phyloP scores from a whole-genome alignment of 805 yeast genomes.

The Metschnikowia kunwiensis region DNA sequence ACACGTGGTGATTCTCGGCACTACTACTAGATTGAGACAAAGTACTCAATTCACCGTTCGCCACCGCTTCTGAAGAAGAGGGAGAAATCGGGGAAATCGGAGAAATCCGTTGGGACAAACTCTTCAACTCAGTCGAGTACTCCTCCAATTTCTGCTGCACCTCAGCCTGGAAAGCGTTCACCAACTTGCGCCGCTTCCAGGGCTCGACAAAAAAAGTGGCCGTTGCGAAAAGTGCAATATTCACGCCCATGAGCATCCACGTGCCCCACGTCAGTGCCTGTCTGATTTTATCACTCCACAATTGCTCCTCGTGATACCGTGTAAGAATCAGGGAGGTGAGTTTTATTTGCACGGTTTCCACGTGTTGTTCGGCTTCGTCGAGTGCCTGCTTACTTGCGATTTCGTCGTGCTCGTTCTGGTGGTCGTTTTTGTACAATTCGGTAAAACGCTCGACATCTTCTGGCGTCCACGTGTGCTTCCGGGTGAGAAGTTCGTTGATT shows the following conservation, averaged over 20 bases:
- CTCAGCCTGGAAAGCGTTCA: constrained; percentile 77
- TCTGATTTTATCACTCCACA: constrained; percentile 96
- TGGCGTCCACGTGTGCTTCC: constrained; percentile 80
- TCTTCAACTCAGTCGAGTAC: constrained; percentile 11
- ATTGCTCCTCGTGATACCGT: constrained; percentile 93
- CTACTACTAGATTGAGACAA: too few species aligned
- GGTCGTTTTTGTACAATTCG: constrained; percentile 74
- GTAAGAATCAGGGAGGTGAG: constrained; percentile 76
- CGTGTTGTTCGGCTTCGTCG: constrained; percentile 52
- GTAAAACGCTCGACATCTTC: constrained; percentile 83
- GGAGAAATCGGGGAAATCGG: too few species aligned
- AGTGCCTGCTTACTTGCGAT: constrained; percentile 46
- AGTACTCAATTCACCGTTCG: too few species aligned
- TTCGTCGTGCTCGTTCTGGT: constrained; percentile 63
- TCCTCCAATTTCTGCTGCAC: constrained; percentile 43
- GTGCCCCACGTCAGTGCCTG: constrained; percentile 98
- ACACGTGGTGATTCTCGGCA: neutral
- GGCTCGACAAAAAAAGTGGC: constrained; percentile 92
- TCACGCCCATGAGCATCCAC: constrained; percentile 81
- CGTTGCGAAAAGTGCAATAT: constrained; percentile 68
- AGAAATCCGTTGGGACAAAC: constrained; percentile 5
- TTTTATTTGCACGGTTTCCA: constrained; percentile 67
- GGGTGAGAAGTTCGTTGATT: constrained; percentile 79
- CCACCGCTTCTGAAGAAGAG: too few species aligned
- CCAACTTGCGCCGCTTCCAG: constrained; percentile 81